phyloP scores from a whole-genome alignment of 176 grass and related monocot species.

The Leersia perrieri region DNA sequence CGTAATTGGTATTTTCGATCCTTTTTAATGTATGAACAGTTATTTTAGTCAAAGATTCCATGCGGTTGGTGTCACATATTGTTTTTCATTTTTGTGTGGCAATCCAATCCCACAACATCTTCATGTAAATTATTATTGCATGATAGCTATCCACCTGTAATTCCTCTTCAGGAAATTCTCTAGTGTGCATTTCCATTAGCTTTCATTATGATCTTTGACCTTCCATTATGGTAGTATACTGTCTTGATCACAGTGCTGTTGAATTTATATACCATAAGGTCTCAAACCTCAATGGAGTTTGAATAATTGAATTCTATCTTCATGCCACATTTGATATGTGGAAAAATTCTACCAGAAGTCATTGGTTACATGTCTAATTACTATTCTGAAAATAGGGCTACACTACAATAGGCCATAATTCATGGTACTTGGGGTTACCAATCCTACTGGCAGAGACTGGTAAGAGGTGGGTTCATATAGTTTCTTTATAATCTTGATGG shows the following conservation, averaged over 20 bases:
- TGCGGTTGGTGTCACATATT: neutral
- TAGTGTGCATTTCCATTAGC: neutral
- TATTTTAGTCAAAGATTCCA: slow-evolving; percentile 26
- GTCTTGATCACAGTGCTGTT: neutral
- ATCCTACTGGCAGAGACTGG: neutral
- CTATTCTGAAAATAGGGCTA: neutral
- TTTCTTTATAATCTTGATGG: neutral
- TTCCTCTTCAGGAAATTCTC: slow-evolving; percentile 17
- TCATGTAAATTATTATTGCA: slow-evolving; percentile 41
- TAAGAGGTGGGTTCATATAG: neutral
- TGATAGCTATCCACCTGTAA: slow-evolving; percentile 34
- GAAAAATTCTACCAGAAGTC: neutral
- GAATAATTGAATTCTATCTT: neutral
- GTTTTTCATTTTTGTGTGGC: slow-evolving; percentile 9
- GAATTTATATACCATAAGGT: neutral
- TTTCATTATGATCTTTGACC: neutral
- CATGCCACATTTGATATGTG: neutral
- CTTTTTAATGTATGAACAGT: slow-evolving; percentile 16
- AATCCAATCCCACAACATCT: neutral
- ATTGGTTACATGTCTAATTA: neutral
- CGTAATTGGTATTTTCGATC: slow-evolving; percentile 6
- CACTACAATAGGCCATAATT: neutral
- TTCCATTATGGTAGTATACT: neutral
- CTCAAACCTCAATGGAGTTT: neutral
- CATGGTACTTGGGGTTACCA: neutral